These are phyloP conservation scores for Heterococcus sp. DNA, from an alignment of 108 stramenopile species.

Conservation along the genomic window DNA sequence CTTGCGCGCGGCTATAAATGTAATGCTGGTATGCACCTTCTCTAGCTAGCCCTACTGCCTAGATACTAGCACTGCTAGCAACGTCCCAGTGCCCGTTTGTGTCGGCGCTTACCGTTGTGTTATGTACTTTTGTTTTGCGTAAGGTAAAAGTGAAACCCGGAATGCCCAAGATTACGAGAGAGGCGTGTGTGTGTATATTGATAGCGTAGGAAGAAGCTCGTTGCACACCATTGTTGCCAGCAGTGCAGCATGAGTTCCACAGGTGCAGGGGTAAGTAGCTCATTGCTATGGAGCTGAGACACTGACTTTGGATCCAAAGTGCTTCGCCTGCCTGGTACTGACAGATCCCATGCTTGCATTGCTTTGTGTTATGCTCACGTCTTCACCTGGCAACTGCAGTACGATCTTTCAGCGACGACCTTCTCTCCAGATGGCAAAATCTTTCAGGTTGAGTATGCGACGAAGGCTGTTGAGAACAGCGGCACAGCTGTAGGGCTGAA, in stretches of 20 bases:
- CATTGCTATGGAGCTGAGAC: neutral
- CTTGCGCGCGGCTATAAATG: too few relatives aligned
- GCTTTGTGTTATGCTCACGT: neutral
- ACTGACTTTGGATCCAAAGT: neutral
- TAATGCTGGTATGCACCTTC: too few relatives aligned
- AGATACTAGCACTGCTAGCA: too few relatives aligned
- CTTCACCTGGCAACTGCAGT: conserved; percentile 31
- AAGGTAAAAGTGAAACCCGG: too few relatives aligned
- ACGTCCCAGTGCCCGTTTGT: too few relatives aligned
- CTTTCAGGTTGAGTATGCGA: conserved; percentile 63
- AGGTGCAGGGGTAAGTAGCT: conserved; percentile 39
- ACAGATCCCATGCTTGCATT: neutral
- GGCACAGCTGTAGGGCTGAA: conserved; percentile 84
- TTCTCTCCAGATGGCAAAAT: conserved; percentile 98
- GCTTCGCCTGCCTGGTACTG: neutral
- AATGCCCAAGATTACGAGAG: too few relatives aligned
- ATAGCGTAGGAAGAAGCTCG: too few relatives aligned
- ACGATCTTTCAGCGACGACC: conserved; percentile 90
- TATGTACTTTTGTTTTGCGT: too few relatives aligned
- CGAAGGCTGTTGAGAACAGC: conserved; percentile 50
- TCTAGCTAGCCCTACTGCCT: too few relatives aligned
- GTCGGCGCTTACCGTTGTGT: too few relatives aligned
- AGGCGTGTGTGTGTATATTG: too few relatives aligned
- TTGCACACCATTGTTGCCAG: too few relatives aligned
- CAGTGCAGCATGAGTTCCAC: conserved; percentile 46